Evolutionary conservation across 2,329 filamentous ascomycete species (phyloP), one percentile per base, ranked within the genome.

Genomic region (Neurospora sp.): DNA sequence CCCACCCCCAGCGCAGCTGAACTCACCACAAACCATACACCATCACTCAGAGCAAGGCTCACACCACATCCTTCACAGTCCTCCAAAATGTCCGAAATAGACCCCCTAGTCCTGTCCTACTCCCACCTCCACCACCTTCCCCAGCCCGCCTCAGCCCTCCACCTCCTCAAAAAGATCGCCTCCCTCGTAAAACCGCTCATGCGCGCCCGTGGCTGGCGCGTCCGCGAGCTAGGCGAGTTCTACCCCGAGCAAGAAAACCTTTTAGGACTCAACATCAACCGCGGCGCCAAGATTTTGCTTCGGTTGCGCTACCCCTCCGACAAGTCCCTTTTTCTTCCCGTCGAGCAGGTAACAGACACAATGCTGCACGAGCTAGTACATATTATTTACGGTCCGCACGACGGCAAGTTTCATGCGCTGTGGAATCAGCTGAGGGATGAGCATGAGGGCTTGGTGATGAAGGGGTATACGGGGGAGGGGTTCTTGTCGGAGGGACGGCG

Each of bases 321-420:
- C 77, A 85, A 87, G 10, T 88, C 83, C 46, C 89, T 92, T 75
- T 98, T 98, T 76, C 80, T 97, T 23, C 89, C 91, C 1, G 81
- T 94, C 70, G 93, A 97, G 77, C 84, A 91, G 73, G 86, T 97
- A 8, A 85, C 93, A 62, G 93, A 97, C 79, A 98, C 95, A 0
- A 91, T 98, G 89, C 87, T 98, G 23, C 95, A 98, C 78, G 95
- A 98, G 83, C 87, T 98, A 2, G 90, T 88, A n/a, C 95, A 98
- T 77, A 97, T 91, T 73, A 87, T 93, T 11, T 89, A 91, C 79
- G 93, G 92, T 0, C 92, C 92, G 1, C 95, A 98, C 78, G 89
- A 97, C 77, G 85, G 84, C 66, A 86, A 91, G 41, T 98, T 98
- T 77, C 89, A 97, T 74, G 89, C 89, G 0, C 83, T 97, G 5